phyloP scores from a whole-genome alignment of 2,329 filamentous ascomycete species.

The Colletotrichum zoysiae region DNA sequence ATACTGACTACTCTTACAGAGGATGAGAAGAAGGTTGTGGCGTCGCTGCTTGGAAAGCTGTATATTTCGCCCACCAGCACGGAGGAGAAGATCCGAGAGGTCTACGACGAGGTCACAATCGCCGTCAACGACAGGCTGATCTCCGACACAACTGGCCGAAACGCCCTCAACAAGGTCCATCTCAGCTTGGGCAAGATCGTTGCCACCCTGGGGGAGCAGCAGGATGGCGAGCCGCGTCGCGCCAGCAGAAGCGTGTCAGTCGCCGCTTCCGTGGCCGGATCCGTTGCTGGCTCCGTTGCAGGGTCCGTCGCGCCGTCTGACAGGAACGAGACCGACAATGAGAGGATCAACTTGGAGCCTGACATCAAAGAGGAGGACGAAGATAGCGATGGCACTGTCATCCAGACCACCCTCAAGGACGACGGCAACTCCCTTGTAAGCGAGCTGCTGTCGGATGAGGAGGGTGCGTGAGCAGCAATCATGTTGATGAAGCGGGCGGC shows the following conservation, averaged over 20 bases:
- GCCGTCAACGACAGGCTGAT: conserved; percentile 73
- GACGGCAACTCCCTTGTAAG: conserved; percentile 54
- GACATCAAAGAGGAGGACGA: conserved; percentile 63
- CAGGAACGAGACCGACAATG: conserved; percentile 49
- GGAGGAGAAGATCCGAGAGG: conserved; percentile 67
- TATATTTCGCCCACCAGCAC: conserved; percentile 78
- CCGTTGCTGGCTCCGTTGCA: conserved; percentile 1
- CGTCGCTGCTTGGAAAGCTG: conserved; percentile 84
- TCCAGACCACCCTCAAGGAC: conserved; percentile 38
- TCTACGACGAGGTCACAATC: conserved; percentile 69
- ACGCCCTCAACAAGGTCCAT: conserved; percentile 77
- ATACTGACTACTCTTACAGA: conserved; percentile 61
- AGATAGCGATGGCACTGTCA: conserved; percentile 46
- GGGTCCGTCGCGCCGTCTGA: conserved; percentile 42
- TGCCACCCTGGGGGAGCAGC: conserved; percentile 66
- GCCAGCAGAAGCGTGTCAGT: conserved; percentile 61
- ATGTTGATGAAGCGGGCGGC: neutral
- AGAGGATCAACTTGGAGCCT: conserved; percentile 57
- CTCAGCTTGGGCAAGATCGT: conserved; percentile 76
- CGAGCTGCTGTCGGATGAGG: conserved; percentile 57
- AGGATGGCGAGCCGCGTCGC: conserved; percentile 53
- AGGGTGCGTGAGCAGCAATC: conserved; percentile 44
- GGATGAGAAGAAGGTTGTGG: conserved; percentile 87
- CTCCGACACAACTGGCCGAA: conserved; percentile 71
- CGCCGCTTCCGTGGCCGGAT: conserved; percentile 44